Evolutionary conservation across 441 rosid genomes (phyloP).

Genomic region (Bruguiera hainesii): DNA sequence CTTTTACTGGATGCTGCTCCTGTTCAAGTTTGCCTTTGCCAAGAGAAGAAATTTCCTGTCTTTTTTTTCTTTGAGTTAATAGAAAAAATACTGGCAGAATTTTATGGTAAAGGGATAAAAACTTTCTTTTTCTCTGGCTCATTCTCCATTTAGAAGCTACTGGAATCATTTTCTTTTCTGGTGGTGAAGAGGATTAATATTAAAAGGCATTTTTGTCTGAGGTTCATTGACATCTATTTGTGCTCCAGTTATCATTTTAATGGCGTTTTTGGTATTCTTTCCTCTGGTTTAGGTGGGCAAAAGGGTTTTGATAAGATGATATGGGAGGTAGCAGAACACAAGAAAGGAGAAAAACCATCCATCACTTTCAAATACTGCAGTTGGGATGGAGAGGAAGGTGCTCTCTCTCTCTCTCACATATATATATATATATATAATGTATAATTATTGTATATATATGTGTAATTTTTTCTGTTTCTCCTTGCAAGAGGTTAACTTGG

Average conservation of each 20-base stretch:
- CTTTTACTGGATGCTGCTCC: too few species aligned
- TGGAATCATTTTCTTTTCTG: too few species aligned
- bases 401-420: background rate
- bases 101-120: too few species aligned
- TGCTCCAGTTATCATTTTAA: background rate
- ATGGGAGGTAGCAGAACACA: slow-evolving; percentile 69
- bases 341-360: slow-evolving; percentile 57
- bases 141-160: too few species aligned
- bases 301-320: slow-evolving; percentile 75
- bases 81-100: too few species aligned
- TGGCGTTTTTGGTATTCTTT: background rate
- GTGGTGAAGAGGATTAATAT: too few species aligned
- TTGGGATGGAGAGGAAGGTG: slow-evolving; percentile 86
- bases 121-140: too few species aligned
- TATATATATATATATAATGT: too few species aligned
- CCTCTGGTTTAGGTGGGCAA: slow-evolving; percentile 55
- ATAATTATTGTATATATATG: background rate
- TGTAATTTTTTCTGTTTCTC: background rate
- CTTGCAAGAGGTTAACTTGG: background rate
- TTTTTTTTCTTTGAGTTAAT: too few species aligned
- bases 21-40: too few species aligned
- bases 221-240: background rate
- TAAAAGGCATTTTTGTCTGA: too few species aligned
- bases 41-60: too few species aligned
- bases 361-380: slow-evolving; percentile 69